Evolutionary conservation across 164 flowering plant species (phyloP).

Genomic region (Nelumbo lutea): DNA sequence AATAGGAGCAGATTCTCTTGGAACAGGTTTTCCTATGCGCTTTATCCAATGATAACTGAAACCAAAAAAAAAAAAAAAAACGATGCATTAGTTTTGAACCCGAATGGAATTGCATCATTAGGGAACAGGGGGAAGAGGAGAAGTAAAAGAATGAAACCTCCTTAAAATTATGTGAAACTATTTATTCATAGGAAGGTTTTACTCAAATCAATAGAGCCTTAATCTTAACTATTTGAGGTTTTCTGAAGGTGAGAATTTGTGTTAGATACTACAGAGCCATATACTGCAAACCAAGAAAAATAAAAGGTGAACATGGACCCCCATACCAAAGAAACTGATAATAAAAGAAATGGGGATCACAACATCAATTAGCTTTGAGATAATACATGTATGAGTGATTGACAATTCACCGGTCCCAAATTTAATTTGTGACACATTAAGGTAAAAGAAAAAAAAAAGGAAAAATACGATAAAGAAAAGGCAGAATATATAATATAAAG

Average conservation of each 20-base stretch:
- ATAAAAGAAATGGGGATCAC: background rate
- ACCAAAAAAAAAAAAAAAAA: slow-evolving; percentile 7
- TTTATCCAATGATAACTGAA: slow-evolving; percentile 94
- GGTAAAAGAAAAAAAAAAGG: too few relatives aligned
- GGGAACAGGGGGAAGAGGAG: background rate
- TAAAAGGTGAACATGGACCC: background rate
- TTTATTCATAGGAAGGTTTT: background rate
- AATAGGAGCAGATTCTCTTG: slow-evolving; percentile 86
- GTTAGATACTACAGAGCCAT: background rate
- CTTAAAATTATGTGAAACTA: background rate
- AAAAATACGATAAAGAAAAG: too few relatives aligned
- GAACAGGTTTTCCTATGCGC: slow-evolving; percentile 76
- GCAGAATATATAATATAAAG: too few relatives aligned
- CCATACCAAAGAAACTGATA: background rate
- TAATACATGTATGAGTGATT: too few relatives aligned
- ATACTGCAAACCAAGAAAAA: too few relatives aligned
- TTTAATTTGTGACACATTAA: too few relatives aligned
- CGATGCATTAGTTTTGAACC: background rate
- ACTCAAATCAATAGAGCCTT: too few relatives aligned
- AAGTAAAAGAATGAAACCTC: background rate
- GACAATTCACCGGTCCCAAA: too few relatives aligned
- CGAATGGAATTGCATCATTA: background rate
- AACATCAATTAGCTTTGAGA: background rate
- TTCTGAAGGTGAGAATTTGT: background rate
- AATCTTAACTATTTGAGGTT: too few relatives aligned